Percentiles rank a stretch among this genome's conserved stretches.
Conservation (phyloP, 1,139 yeast genomes). For the Kurtzmaniella quercitrusa region DNA sequence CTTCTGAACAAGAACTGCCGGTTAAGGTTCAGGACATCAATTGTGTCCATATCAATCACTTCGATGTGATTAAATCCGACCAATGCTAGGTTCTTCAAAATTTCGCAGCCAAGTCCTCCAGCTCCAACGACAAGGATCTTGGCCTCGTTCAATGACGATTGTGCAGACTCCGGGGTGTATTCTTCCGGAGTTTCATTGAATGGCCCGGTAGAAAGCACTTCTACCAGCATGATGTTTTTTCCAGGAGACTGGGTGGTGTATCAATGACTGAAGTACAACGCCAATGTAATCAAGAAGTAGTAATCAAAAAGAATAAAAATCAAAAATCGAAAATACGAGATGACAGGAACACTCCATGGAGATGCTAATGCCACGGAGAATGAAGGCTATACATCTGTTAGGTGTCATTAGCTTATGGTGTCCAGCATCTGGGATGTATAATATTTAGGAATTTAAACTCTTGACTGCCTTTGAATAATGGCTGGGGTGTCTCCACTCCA, state of each 20-base stretch:
- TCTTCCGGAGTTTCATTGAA: conserved; percentile 39
- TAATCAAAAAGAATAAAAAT: neutral
- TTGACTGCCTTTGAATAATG: too few relatives aligned
- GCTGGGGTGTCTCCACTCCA: too few relatives aligned
- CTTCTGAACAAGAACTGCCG: conserved; percentile 81
- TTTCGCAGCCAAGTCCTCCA: conserved; percentile 95
- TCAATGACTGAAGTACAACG: too few relatives aligned
- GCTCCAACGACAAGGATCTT: conserved; percentile 72
- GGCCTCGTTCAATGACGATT: conserved; percentile 21
- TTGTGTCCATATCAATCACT: conserved; percentile 93
- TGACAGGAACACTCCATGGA: too few relatives aligned
- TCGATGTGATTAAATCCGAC: conserved; percentile 73
- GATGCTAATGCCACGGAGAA: too few relatives aligned
- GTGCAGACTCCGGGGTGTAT: conserved; percentile 23
- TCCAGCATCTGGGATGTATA: too few relatives aligned
- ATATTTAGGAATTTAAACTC: too few relatives aligned
- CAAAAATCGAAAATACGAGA: too few relatives aligned
- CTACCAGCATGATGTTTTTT: neutral
- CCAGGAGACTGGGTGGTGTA: too few relatives aligned
- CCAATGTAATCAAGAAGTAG: too few relatives aligned
- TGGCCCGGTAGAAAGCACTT: conserved; percentile 25
- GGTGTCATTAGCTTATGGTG: too few relatives aligned
- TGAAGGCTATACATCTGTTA: too few relatives aligned
- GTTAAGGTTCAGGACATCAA: conserved; percentile 84
- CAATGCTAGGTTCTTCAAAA: conserved; percentile 75